phyloP scores from a whole-genome alignment of 768 basidiomycete genomes.

The Daedaleopsis nitida region DNA sequence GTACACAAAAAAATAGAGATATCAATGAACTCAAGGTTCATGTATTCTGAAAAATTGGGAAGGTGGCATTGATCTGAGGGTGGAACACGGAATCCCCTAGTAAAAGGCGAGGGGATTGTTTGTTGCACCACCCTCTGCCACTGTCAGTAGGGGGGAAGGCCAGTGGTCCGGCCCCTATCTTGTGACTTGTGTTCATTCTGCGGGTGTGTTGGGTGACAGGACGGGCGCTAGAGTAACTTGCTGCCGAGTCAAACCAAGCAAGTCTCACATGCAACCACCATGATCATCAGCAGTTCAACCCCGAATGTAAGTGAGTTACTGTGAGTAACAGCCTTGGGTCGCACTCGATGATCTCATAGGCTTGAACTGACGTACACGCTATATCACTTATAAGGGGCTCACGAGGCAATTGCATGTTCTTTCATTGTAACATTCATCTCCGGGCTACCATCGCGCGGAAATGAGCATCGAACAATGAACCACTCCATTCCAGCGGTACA shows the following conservation, averaged over 20 bases:
- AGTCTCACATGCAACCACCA: too few species aligned
- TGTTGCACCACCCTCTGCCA: conserved; percentile 22
- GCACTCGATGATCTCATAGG: too few species aligned
- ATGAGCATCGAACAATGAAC: background rate
- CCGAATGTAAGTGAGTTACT: too few species aligned
- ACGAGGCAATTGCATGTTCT: too few species aligned
- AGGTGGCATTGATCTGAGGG: conserved; percentile 18
- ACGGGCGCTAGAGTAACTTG: background rate
- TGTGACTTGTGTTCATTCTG: conserved; percentile 14
- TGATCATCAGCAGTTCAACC: too few species aligned
- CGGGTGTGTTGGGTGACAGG: conserved; percentile 1
- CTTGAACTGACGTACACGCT: too few species aligned
- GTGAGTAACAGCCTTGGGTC: too few species aligned
- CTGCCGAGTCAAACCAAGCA: too few species aligned
- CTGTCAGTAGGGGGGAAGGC: background rate
- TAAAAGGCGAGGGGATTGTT: conserved; percentile 30
- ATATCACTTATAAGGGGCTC: too few species aligned
- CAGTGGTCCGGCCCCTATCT: background rate
- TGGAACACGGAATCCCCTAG: conserved; percentile 28
- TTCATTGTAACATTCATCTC: too few species aligned
- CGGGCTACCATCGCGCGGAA: background rate
- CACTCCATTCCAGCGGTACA: background rate
- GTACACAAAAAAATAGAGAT: background rate
- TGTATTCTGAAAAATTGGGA: conserved; percentile 19
- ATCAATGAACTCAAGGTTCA: conserved; percentile 16